Conservation (phyloP, 2,329 filamentous ascomycete genomes). For the Sporothrix curviconia region DNA sequence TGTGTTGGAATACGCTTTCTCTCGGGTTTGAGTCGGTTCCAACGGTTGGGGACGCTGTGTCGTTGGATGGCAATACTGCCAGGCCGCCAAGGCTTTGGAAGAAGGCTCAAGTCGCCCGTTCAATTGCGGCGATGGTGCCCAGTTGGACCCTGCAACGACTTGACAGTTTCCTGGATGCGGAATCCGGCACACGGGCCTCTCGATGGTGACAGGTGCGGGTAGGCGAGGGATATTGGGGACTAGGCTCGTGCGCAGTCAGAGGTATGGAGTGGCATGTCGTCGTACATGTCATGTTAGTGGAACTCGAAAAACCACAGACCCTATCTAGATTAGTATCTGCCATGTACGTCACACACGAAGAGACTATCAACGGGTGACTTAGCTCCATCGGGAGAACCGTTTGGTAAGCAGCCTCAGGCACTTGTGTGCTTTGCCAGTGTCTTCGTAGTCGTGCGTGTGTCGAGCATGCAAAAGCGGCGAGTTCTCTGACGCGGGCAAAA, state of each 20-base stretch:
- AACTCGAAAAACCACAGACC: too few species aligned
- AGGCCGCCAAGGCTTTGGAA: constrained; percentile 82
- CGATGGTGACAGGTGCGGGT: not conserved
- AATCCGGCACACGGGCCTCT: not conserved
- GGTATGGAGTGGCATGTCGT: constrained; percentile 9
- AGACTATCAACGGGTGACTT: too few species aligned
- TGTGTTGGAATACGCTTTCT: too few species aligned
- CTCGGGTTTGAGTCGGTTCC: not conserved
- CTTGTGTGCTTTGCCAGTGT: too few species aligned
- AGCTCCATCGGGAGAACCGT: too few species aligned
- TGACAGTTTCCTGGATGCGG: not conserved
- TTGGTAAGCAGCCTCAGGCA: too few species aligned
- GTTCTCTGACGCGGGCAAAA: not conserved
- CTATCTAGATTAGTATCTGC: too few species aligned
- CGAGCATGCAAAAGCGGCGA: not conserved
- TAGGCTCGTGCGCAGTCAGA: constrained; percentile 13
- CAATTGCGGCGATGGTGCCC: constrained; percentile 49
- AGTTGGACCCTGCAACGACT: not conserved
- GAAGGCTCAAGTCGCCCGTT: constrained; percentile 89
- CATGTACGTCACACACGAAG: too few species aligned
- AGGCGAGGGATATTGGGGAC: constrained; percentile 2
- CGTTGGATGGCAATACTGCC: constrained; percentile 96
- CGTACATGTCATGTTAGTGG: too few species aligned
- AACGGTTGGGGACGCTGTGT: constrained; percentile 29
- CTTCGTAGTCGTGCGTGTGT: not conserved